Base-by-base conservation (phyloP, 2,329 filamentous ascomycete species). In the Colletotrichum australisinense region DNA sequence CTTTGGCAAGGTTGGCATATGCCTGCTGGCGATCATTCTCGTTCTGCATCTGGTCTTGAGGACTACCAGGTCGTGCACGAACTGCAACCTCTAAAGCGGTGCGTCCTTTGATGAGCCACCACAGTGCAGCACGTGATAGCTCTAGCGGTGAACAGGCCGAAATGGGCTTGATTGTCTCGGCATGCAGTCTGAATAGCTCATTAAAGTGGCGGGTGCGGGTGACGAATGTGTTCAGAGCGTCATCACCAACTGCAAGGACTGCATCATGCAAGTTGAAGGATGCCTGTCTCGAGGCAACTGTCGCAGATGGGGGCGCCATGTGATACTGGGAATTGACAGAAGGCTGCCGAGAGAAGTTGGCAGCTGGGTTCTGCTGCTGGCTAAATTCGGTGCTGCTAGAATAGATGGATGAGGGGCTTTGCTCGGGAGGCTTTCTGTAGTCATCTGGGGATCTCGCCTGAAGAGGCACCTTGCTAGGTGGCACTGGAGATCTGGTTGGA, bases 81-180 rank as follows among this genome's bases (percentile, higher is more conserved):
- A 97, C 91, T 52, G 92, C 87, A 14, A 84, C 82, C 80, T 98
- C 95, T 64, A 98, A 86, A 11, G 92, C 91, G 78, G 92, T 90
- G 74, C 95, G 92, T 24, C 95, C 95, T 76, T 91, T 93, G 58
- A 97, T 80, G 78, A 98, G 97, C 95, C 95, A 98, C 95, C 95
- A 98, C 0, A 94, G 85, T 4, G 91, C 92, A 28, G 92, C 92
- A 71, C 94, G 89, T 11, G 93, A 87, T 85, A 95, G 93, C 73
- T 95, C 90, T 59, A 88, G 86, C 0, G 93, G 87, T 0, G 90
- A 85, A 63, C 90, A 92, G 35, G 88, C 87, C 68, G 90, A 87
- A 5, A 95, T 80, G 0, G 94, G 91, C 75, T 90, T 91, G 35
- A 92, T 86, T 38, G 92, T 89, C 80, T 97, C 94, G 0, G 95